These are phyloP conservation scores for Cutaneotrichosporon mucoides DNA, from an alignment of 1,284 basidiomycete species.

Conservation along the genomic window DNA sequence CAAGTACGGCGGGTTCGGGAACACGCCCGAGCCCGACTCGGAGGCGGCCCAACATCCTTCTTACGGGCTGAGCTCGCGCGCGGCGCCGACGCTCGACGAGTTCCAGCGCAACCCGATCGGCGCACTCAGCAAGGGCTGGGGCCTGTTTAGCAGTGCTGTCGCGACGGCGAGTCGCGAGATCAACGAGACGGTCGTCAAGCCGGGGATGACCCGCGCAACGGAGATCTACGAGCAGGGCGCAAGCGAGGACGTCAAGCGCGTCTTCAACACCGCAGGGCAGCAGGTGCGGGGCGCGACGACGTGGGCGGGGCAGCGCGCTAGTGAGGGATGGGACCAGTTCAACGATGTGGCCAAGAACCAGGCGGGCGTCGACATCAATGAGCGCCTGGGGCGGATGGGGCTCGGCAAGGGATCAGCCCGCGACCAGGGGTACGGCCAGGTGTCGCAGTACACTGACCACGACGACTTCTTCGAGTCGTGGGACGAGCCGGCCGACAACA, in stretches of 20 bases:
- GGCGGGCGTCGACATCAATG: conserved; percentile 47
- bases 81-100: conserved; percentile 44
- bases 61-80: conserved; percentile 40
- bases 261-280: conserved; percentile 23
- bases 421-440: conserved; percentile 15
- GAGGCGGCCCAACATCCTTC: conserved; percentile 30
- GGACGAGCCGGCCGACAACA: conserved; percentile 16
- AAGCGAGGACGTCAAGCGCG: conserved; percentile 35
- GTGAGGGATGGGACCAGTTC: conserved; percentile 42
- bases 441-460: conserved; percentile 18
- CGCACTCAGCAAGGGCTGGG: conserved; percentile 49
- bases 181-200: conserved; percentile 47
- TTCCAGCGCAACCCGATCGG: conserved; percentile 45
- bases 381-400: conserved; percentile 42
- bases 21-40: conserved; percentile 28
- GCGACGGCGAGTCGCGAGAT: conserved; percentile 41
- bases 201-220: conserved; percentile 36
- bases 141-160: conserved; percentile 47
- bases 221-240: conserved; percentile 26
- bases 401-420: conserved; percentile 16
- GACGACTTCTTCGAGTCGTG: conserved; percentile 42
- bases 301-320: conserved; percentile 37
- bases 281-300: conserved; percentile 34
- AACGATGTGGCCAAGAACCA: conserved; percentile 43
- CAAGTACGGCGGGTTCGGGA: conserved; percentile 48